Conservation (phyloP, 768 basidiomycete species). For the Mycena vulgaris region DNA sequence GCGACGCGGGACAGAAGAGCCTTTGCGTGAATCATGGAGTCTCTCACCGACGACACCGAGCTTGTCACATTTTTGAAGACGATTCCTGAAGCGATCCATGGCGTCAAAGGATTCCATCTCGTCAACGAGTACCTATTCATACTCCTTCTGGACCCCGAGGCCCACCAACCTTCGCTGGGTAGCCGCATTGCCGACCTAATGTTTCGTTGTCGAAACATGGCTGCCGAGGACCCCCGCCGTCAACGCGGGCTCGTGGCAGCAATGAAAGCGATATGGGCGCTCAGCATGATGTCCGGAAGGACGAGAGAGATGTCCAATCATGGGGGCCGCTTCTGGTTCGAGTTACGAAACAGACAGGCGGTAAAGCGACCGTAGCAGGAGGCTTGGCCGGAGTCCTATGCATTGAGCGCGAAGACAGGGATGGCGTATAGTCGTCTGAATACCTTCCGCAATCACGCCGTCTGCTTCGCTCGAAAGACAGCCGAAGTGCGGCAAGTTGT, state of each 20-base stretch:
- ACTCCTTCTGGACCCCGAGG: background rate
- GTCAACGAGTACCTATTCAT: background rate
- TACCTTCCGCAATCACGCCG: background rate
- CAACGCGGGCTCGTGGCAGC: background rate
- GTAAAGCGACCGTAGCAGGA: background rate
- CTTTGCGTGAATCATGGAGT: background rate
- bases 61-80: background rate
- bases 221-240: background rate
- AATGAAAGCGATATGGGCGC: conserved; percentile 10
- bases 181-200: background rate
- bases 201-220: conserved; percentile 2
- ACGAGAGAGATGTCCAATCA: background rate
- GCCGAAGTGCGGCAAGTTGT: background rate
- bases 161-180: background rate
- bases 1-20: background rate
- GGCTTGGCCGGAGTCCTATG: background rate
- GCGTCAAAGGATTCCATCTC: background rate
- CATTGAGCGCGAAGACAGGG: background rate
- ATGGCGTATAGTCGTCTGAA: background rate
- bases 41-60: background rate
- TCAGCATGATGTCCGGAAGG: too few species aligned
- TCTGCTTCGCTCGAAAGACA: background rate
- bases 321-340: background rate
- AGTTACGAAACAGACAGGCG: too few species aligned
- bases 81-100: background rate